Conservation (phyloP, 345 rosid genomes). For the Melaleuca alternifolia region DNA sequence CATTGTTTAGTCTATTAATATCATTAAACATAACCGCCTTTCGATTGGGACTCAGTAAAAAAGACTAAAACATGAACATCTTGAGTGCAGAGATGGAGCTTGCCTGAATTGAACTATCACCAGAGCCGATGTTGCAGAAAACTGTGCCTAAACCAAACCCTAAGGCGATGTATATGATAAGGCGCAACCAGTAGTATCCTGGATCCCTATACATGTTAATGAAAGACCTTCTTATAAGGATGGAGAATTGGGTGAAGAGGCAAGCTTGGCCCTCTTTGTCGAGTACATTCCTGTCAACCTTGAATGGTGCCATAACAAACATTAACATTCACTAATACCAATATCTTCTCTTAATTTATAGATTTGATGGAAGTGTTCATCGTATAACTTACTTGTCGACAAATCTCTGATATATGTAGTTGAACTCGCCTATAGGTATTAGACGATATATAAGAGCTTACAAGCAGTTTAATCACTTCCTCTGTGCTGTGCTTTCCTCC, state of each 20-base stretch:
- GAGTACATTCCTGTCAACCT: background rate
- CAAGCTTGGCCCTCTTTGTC: slow-evolving; percentile 15
- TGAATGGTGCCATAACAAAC: background rate
- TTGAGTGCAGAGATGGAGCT: background rate
- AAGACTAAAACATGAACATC: background rate
- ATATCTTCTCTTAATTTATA: background rate
- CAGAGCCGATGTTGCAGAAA: slow-evolving; percentile 9
- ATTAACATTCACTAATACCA: background rate
- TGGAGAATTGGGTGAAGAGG: slow-evolving; percentile 20
- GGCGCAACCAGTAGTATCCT: slow-evolving; percentile 57
- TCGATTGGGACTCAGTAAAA: background rate
- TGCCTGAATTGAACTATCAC: slow-evolving; percentile 42
- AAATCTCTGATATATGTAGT: slow-evolving; percentile 13
- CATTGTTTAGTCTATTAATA: background rate
- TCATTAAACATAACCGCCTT: background rate
- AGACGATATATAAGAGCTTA: slow-evolving; percentile 25
- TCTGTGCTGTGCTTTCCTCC: background rate
- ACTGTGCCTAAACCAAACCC: slow-evolving; percentile 38
- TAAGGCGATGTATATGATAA: slow-evolving; percentile 33
- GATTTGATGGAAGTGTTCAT: background rate
- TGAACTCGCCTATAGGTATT: slow-evolving; percentile 9
- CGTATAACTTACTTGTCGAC: slow-evolving; percentile 9
- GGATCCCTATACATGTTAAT: slow-evolving; percentile 56
- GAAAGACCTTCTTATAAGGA: slow-evolving; percentile 39
- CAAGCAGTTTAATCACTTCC: slow-evolving; percentile 27